Evolutionary conservation across 345 rosid species (phyloP).

Genomic region (Kandelia obovata): DNA sequence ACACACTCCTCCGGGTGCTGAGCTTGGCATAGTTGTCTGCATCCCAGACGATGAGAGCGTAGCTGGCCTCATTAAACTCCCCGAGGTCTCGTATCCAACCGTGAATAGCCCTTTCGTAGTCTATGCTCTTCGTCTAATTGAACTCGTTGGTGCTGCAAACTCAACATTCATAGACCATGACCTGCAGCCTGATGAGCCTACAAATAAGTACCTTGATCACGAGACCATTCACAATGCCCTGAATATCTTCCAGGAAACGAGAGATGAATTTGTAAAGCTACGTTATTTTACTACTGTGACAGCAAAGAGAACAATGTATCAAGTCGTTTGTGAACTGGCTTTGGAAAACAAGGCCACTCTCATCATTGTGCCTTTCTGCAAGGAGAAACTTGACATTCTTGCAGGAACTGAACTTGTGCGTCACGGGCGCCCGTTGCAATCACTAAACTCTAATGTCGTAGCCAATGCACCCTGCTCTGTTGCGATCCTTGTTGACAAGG

Average conservation of each 20-base stretch:
- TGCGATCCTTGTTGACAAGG: constrained; percentile 56
- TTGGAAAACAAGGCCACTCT: constrained; percentile 40
- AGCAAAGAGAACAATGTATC: constrained; percentile 61
- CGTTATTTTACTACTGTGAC: constrained; percentile 46
- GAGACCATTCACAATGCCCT: constrained; percentile 43
- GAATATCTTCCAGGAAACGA: constrained; percentile 36
- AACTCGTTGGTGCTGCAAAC: constrained; percentile 51
- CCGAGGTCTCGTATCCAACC: constrained; percentile 56
- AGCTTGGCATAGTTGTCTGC: constrained; percentile 46
- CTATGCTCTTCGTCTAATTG: constrained; percentile 54
- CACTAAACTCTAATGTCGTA: constrained; percentile 41
- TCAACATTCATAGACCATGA: constrained; percentile 19
- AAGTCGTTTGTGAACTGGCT: constrained; percentile 67
- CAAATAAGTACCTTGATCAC: background rate
- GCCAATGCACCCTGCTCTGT: constrained; percentile 74
- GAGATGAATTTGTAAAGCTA: constrained; percentile 25
- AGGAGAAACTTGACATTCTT: constrained; percentile 23
- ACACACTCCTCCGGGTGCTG: constrained; percentile 43
- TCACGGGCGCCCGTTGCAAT: constrained; percentile 13
- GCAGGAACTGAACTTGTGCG: constrained; percentile 29
- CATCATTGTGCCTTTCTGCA: constrained; percentile 57
- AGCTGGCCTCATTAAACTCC: constrained; percentile 45
- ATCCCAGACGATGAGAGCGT: constrained; percentile 42
- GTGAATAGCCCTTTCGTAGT: constrained; percentile 32
- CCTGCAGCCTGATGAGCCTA: background rate